Conservation (phyloP, 2,329 filamentous ascomycete species). For the Colletotrichum tabaci region DNA sequence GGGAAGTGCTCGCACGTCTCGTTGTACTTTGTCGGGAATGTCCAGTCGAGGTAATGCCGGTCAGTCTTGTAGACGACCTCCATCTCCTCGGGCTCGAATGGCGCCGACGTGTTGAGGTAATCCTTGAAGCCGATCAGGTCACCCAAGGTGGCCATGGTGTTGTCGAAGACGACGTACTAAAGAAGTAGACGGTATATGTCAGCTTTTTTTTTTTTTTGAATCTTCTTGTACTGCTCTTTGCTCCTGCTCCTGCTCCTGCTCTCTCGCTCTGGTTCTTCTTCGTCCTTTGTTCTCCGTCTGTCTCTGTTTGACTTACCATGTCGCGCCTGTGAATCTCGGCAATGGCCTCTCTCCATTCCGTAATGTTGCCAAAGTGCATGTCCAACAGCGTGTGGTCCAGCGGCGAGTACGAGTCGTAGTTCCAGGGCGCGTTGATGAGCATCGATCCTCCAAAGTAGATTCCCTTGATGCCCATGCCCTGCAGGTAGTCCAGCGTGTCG, state of each 20-base stretch:
- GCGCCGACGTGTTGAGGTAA: conserved; percentile 70
- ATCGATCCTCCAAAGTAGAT: conserved; percentile 75
- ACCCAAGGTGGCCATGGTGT: conserved; percentile 76
- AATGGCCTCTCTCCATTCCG: conserved; percentile 70
- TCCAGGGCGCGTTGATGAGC: conserved; percentile 77
- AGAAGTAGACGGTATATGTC: conserved; percentile 66
- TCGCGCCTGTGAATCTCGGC: conserved; percentile 71
- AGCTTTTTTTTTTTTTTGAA: too few relatives aligned
- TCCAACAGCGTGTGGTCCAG: conserved; percentile 76
- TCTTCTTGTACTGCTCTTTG: too few relatives aligned
- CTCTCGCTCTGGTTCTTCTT: too few relatives aligned
- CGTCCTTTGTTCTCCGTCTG: neutral
- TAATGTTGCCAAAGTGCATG: conserved; percentile 72
- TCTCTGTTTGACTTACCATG: conserved; percentile 65
- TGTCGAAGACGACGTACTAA: conserved; percentile 78
- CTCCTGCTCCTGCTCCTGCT: too few relatives aligned
- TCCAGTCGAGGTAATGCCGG: conserved; percentile 72
- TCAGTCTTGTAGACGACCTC: conserved; percentile 69
- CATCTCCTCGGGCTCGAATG: conserved; percentile 69
- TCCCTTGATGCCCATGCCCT: conserved; percentile 75
- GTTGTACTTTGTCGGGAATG: conserved; percentile 67
- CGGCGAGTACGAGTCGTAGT: conserved; percentile 70
- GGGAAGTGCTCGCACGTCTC: conserved; percentile 68
- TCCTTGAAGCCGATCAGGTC: conserved; percentile 75
- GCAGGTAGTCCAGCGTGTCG: conserved; percentile 75